Percentiles rank a stretch among this genome's conserved stretches.
phyloP scores from a whole-genome alignment of 208 protist species.

The Leishmania arabica region DNA sequence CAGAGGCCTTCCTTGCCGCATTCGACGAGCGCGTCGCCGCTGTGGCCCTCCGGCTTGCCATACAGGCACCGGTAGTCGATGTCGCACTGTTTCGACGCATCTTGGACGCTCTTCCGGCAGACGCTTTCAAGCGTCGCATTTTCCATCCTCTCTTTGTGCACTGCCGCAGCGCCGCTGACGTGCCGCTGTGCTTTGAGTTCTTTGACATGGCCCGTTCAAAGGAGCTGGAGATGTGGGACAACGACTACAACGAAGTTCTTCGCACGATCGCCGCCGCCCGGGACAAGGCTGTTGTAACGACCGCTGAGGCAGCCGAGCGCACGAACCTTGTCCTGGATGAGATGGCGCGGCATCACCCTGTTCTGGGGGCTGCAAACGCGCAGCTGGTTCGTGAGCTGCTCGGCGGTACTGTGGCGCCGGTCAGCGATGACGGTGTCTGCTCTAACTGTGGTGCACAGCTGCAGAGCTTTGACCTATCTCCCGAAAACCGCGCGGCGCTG shows the following conservation, averaged over 20 bases:
- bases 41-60: constrained; percentile 59
- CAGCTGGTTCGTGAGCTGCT: constrained; percentile 46
- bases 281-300: background rate
- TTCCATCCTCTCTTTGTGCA: constrained; percentile 68
- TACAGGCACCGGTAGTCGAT: constrained; percentile 19
- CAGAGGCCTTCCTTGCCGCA: constrained; percentile 18
- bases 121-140: constrained; percentile 60
- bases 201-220: constrained; percentile 37
- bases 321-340: constrained; percentile 23
- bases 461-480: constrained; percentile 64
- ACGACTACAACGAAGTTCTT: constrained; percentile 70
- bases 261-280: constrained; percentile 25
- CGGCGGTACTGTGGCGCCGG: constrained; percentile 35
- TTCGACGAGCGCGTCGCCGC: constrained; percentile 80
- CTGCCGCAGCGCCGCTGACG: constrained; percentile 33
- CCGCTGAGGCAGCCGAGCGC: background rate
- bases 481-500: constrained; percentile 46
- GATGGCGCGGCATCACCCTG: constrained; percentile 77
- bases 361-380: constrained; percentile 68
- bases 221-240: constrained; percentile 82
- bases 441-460: constrained; percentile 43
- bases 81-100: constrained; percentile 41
- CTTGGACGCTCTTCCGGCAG: constrained; percentile 47
- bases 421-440: constrained; percentile 44
- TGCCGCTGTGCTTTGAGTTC: constrained; percentile 45